Base-by-base conservation (phyloP, 441 rosid species). In the Francoa sonchifolia region DNA sequence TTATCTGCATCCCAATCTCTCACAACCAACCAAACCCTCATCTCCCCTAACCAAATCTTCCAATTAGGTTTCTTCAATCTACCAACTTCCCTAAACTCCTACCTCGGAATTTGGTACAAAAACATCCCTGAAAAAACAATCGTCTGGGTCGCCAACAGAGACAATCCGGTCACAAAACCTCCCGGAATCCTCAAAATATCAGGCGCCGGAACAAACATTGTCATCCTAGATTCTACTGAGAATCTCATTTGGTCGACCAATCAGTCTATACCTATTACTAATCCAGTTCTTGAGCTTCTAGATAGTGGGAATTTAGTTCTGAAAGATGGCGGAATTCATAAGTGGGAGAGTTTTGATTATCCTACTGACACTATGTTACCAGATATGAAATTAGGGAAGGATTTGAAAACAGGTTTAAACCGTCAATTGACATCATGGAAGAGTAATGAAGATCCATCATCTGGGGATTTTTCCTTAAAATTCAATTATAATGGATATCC, bases 251-350 rank as follows among this genome's bases (percentile, higher is more conserved):
- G 69, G 72, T 70, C 57, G 0, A 31, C 57, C 1, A 52, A 51
- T 3, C 20, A 42, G 0, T 16, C 9, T 0, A 23, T 4, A 16
- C 41, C 3, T 11, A 26, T 5, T 3, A 31, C 2, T 19, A 8
- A 2, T 30, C 22, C 8, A 4, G 44, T 18, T 5, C 32, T 42
- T 21, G 33, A 39, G 33, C 58, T 71, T 4, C 19, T 64, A 37
- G 64, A 71, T 53, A 50, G 57, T 0, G 67, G 71, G 26, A 70
- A 70, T 54, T 44, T 69, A 14, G 63, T 60, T 23, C 22, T 68
- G 3, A 33, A 16, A 8, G 50, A 42, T 13, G 18, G 10, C 0
- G 39, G 19, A 1, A 20, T 6, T 28, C 28, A 21, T 41, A 19
- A 20, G 19, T 56, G 56, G 55, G 43, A 62, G 28, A 47, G 67